Base-by-base conservation (phyloP, 371 early-diverging fungal genomes). In the Phascolomyces articulosus region DNA sequence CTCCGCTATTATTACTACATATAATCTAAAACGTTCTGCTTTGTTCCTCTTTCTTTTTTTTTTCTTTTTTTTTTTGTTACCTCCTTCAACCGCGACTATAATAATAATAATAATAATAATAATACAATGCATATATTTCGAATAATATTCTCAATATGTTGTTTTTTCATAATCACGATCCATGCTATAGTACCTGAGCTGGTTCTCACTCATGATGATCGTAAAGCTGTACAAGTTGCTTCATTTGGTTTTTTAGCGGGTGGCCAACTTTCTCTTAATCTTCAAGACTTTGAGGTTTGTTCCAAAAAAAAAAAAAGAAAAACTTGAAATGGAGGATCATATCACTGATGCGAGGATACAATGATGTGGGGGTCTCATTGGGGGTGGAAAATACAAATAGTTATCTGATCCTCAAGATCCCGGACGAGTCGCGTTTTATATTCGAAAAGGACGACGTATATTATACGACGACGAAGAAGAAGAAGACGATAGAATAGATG, bases 171-270 rank as follows among this genome's bases (percentile, higher is more conserved):
- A 29, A 6, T 47, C 3, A 29, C 53, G 24, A 34, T 34, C 11
- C 20, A 29, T 29, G 56, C 54, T 0, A 48, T 60, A 49, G 27
- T 31, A 7, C 81, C 82, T 4, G 75, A 75, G 54, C 64, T 85
- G 9, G 47, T 76, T 16, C 66, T 85, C 29, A 62, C 71, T 40
- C 57, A 79, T 11, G 85, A 85, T 67, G 71, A 72, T 40, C 75
- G 85, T 9, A 69, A 64, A 18, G 57, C 75, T 20, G 62, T 85
- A 26, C 66, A 62, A 48, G 79, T 80, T 9, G 84, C 83, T 9
- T 67, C 75, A 21, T 85, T 85, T 65, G 85, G 85, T 0, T 85
- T 83, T 61, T 68, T 85, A 21, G 24, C 79, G 3, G 83, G 84
- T 26, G 85, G 82, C 2, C 65, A 65, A 40, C 68, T 85, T 1